Conservation (phyloP, 495 filamentous ascomycete genomes). For the Jackrogersella minutella region DNA sequence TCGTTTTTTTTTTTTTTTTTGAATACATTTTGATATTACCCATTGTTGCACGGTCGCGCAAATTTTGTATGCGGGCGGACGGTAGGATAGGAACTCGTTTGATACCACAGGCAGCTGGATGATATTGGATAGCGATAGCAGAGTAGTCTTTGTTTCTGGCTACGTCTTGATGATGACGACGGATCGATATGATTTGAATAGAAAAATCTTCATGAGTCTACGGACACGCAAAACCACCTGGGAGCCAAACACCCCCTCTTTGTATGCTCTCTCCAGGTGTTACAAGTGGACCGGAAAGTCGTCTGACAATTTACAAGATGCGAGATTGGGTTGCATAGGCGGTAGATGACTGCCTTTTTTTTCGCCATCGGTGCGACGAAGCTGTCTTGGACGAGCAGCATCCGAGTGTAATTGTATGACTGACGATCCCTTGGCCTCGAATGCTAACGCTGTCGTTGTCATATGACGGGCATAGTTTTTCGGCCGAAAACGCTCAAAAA, state of each 20-base stretch:
- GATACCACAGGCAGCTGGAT: slow-evolving; percentile 24
- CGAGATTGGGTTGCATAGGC: slow-evolving; percentile 25
- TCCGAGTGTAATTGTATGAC: slow-evolving; percentile 20
- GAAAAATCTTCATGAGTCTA: background rate
- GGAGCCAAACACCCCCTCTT: background rate
- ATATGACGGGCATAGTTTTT: slow-evolving; percentile 6
- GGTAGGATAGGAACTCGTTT: slow-evolving; percentile 5
- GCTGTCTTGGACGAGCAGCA: background rate
- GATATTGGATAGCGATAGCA: slow-evolving; percentile 9
- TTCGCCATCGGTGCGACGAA: slow-evolving; percentile 13
- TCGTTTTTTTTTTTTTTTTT: background rate
- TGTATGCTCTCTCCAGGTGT: slow-evolving; percentile 10
- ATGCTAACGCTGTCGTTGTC: background rate
- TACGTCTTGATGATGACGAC: slow-evolving; percentile 16
- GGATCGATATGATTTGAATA: slow-evolving; percentile 17
- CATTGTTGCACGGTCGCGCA: background rate
- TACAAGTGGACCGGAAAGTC: slow-evolving; percentile 2
- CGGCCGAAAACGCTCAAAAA: slow-evolving; percentile 5
- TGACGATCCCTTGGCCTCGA: slow-evolving; percentile 19
- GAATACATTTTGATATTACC: slow-evolving; percentile 1
- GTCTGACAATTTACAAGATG: slow-evolving; percentile 10
- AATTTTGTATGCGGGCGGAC: slow-evolving; percentile 4
- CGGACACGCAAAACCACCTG: background rate
- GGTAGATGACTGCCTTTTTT: background rate
- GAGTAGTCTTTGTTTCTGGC: slow-evolving; percentile 6